Evolutionary conservation across 768 basidiomycete species (phyloP).

Genomic region (Termitomyces sp.): DNA sequence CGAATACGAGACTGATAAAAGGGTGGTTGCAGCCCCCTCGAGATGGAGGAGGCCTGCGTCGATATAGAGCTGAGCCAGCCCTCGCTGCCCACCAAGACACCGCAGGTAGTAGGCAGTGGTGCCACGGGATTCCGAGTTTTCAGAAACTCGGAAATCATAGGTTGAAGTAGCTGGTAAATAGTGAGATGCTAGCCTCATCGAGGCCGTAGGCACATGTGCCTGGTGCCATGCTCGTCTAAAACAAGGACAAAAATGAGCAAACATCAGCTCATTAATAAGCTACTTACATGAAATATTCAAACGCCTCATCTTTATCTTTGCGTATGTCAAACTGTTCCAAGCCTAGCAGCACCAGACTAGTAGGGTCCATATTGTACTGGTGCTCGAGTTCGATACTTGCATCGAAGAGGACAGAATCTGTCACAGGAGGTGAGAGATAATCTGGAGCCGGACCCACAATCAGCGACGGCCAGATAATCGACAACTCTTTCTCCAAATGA

Average conservation of each 20-base stretch:
- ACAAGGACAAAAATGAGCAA: constrained; percentile 1
- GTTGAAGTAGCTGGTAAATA: constrained; percentile 59
- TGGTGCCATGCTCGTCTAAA: constrained; percentile 78
- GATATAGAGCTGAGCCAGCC: constrained; percentile 70
- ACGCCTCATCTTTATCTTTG: constrained; percentile 70
- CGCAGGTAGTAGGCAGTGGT: constrained; percentile 57
- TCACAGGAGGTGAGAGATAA: constrained; percentile 45
- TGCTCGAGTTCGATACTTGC: constrained; percentile 48
- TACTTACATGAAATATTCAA: constrained; percentile 75
- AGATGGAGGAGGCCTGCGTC: constrained; percentile 76
- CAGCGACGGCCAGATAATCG: constrained; percentile 79
- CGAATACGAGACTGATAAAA: constrained; percentile 69
- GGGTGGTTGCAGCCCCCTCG: constrained; percentile 71
- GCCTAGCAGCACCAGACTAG: constrained; percentile 67
- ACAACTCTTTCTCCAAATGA: constrained; percentile 75
- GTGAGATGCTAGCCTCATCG: constrained; percentile 70
- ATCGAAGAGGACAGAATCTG: constrained; percentile 49
- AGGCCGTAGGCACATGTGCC: constrained; percentile 67
- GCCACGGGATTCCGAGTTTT: constrained; percentile 41
- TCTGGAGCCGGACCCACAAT: constrained; percentile 72
- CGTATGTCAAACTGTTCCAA: constrained; percentile 72
- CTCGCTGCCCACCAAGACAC: constrained; percentile 59
- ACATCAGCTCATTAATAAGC: not conserved
- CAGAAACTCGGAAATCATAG: constrained; percentile 25
- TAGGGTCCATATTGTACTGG: constrained; percentile 83